Evolutionary conservation across 768 basidiomycete species (phyloP), one percentile per base, ranked within the genome.

Genomic region (Tulasnella calospora): DNA sequence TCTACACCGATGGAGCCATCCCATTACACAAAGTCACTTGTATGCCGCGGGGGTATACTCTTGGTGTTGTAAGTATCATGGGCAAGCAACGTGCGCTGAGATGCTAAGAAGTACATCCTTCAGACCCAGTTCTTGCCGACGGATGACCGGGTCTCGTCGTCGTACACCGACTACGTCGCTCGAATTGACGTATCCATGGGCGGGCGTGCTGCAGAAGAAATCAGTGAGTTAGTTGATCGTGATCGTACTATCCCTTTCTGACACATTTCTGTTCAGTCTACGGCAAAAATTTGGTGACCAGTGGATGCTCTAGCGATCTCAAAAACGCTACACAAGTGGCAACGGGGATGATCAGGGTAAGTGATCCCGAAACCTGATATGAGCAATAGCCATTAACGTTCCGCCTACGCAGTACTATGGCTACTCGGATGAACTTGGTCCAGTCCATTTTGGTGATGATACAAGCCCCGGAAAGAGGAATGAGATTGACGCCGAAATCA

Each of bases 21-120:
- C 98, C 98, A 57, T 85, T 99, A 80, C 96, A 99, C 85, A 98
- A 98, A 86, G 97, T 99, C 44, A 99, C 97, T 35, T 98, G 97
- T 83, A 90, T 99, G 75, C 97, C 97, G 55, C 93, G 98, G 81
- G 98, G 98, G 36, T 93, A 97, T 83, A 93, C 96, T 30, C 88
- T 99, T 69, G 96, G 96, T 78, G 86, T 93, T 81, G 94, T 95
- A 86, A 81, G 91, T 79, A 30, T 79, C 71, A 51, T 74, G 79
- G 74, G 46, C 41, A 27, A 30, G 12, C 17, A 0, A 36, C 75
- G 47, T 27, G 33, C 83, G 78, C 36, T 47, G 44, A 55, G 33
- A 33, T 21, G 30, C 61, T 33, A 12, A 55, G 7, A 21, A n/a
- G 72, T 17, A 35, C 38, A 46, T 17, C 57, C 30, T 61, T 36